A percentile compares a stretch with the other conserved stretches of the same genome.
phyloP scores from a whole-genome alignment of 208 protist genomes.

The Phytomonas francai region DNA sequence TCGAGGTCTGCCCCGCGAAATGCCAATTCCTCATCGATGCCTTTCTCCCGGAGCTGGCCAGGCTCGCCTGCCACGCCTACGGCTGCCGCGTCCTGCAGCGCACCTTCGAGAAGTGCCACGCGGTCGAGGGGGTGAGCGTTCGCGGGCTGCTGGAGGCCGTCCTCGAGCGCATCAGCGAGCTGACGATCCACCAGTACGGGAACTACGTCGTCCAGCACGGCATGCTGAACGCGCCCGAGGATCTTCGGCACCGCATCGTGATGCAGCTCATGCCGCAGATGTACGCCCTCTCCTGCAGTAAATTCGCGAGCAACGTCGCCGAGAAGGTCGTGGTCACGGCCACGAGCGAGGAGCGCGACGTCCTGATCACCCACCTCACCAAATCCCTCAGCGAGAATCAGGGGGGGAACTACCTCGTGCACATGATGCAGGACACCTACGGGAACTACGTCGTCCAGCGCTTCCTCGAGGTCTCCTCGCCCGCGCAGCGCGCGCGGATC shows the following conservation, averaged over 20 bases:
- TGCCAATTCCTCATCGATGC: constrained; percentile 92
- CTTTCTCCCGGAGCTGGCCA: constrained; percentile 79
- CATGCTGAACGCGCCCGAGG: constrained; percentile 85
- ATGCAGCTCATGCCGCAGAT: constrained; percentile 55
- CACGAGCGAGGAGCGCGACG: constrained; percentile 61
- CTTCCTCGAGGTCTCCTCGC: constrained; percentile 76
- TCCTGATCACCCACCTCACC: constrained; percentile 64
- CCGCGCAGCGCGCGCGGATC: constrained; percentile 42
- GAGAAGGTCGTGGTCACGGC: constrained; percentile 92
- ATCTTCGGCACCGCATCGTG: constrained; percentile 77
- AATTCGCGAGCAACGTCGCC: constrained; percentile 98
- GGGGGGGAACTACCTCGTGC: constrained; percentile 66
- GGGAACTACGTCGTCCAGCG: constrained; percentile 98
- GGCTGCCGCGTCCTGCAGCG: constrained; percentile 98
- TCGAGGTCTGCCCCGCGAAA: constrained; percentile 86
- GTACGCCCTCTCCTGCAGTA: constrained; percentile 89
- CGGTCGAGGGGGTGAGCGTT: constrained; percentile 36
- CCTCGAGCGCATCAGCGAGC: constrained; percentile 58
- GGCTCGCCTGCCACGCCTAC: constrained; percentile 94
- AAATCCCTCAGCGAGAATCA: constrained; percentile 34
- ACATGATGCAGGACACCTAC: constrained; percentile 95
- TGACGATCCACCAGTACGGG: constrained; percentile 95
- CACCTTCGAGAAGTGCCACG: constrained; percentile 80
- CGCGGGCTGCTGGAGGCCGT: constrained; percentile 88
- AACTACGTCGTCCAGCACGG: constrained; percentile 99